These are phyloP conservation scores for Camillea tinctor DNA, from an alignment of 2,329 filamentous ascomycete species.

Conservation along the genomic window DNA sequence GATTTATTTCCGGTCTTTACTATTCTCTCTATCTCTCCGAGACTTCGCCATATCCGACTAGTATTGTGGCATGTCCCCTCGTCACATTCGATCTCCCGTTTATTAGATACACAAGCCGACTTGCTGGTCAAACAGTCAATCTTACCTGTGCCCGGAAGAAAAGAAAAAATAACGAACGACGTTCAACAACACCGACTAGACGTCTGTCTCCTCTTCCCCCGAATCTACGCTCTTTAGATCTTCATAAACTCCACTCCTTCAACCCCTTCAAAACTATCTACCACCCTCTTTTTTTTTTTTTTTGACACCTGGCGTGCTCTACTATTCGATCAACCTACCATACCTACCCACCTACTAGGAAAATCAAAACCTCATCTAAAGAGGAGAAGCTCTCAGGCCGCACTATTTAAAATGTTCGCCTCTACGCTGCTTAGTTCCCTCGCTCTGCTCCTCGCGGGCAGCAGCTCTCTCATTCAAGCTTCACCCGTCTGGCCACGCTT, in stretches of 20 bases:
- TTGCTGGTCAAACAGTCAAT: neutral
- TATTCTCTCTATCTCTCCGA: neutral
- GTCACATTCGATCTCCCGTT: neutral
- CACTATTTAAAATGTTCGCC: constrained; percentile 13
- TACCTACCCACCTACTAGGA: neutral
- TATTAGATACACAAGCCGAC: neutral
- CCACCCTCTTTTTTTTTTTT: neutral
- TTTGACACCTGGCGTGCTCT: neutral
- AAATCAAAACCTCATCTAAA: neutral
- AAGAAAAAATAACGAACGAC: neutral
- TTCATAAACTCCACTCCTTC: neutral
- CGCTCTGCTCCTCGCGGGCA: constrained; percentile 31
- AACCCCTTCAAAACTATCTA: neutral
- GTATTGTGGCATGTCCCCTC: no score
- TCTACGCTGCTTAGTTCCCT: constrained; percentile 26
- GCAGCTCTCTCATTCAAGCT: constrained; percentile 33
- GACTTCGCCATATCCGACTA: neutral
- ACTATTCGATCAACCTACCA: neutral
- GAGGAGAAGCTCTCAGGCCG: neutral
- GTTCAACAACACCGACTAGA: constrained; percentile 17
- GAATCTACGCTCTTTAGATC: constrained; percentile 1
- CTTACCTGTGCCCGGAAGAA: neutral
- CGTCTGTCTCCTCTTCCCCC: constrained; percentile 17
- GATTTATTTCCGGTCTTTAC: no score
- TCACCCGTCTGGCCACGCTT: constrained; percentile 37